A percentile compares a stretch with the other conserved stretches of the same genome.
Conservation (phyloP, 371 early-diverging fungal species). For the Mucor sp. region DNA sequence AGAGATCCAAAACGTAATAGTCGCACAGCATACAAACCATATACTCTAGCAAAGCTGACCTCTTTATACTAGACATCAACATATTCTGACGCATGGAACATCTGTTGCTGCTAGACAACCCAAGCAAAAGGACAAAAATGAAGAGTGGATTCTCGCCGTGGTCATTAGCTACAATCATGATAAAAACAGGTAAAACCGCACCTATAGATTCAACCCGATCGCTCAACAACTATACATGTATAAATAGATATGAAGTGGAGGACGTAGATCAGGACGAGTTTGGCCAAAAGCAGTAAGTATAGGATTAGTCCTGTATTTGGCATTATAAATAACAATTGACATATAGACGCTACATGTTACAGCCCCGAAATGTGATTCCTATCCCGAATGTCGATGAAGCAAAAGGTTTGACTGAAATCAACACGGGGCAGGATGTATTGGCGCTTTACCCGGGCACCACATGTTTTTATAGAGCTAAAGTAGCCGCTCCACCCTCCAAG, state of each 20-base stretch:
- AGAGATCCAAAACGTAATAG: constrained; percentile 53
- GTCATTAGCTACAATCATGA: constrained; percentile 66
- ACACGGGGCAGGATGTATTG: constrained; percentile 68
- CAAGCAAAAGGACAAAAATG: constrained; percentile 63
- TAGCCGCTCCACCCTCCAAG: constrained; percentile 71
- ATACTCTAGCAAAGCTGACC: background rate
- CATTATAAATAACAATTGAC: background rate
- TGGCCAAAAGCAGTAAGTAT: constrained; percentile 62
- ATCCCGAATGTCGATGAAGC: constrained; percentile 57
- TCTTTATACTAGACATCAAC: background rate
- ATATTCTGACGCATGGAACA: constrained; percentile 40
- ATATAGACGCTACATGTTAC: constrained; percentile 61
- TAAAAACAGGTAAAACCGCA: constrained; percentile 55
- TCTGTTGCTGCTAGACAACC: constrained; percentile 63
- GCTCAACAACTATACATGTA: background rate
- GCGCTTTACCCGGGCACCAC: constrained; percentile 87
- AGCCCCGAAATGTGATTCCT: constrained; percentile 64
- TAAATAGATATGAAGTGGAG: constrained; percentile 65
- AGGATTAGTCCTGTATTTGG: background rate
- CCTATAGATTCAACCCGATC: background rate
- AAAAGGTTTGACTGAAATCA: constrained; percentile 53
- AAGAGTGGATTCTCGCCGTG: constrained; percentile 80
- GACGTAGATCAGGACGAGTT: constrained; percentile 77
- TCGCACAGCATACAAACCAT: background rate
- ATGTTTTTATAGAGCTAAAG: constrained; percentile 83